These are phyloP conservation scores for Cyphellophora europaea DNA, from an alignment of 2,329 filamentous ascomycete species.

Conservation along the genomic window DNA sequence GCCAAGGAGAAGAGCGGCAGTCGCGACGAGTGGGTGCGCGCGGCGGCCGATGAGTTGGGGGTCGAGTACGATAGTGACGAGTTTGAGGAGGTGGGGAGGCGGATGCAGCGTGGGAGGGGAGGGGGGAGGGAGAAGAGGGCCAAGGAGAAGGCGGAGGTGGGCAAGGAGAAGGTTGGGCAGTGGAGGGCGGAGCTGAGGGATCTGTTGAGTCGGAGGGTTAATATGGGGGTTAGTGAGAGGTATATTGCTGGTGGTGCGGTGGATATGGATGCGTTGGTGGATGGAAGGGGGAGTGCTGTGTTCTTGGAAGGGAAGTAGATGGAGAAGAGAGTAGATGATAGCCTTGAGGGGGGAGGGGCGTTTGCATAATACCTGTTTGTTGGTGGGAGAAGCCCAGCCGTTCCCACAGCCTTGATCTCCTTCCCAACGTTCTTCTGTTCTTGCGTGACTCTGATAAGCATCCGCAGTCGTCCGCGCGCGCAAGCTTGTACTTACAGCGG, in stretches of 20 bases:
- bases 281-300: constrained; percentile 39
- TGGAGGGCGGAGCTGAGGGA: constrained; percentile 64
- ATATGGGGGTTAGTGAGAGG: constrained; percentile 76
- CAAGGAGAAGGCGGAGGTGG: constrained; percentile 52
- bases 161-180: constrained; percentile 63
- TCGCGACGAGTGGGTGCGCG: constrained; percentile 75
- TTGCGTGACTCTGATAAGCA: no score
- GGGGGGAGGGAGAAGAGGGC: constrained; percentile 64
- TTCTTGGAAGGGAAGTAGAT: neutral
- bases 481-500: no score
- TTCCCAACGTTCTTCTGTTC: no score
- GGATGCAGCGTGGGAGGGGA: constrained; percentile 58
- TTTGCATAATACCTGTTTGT: no score
- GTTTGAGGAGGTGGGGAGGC: constrained; percentile 54
- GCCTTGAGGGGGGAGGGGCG: no score
- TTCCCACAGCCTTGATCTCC: no score
- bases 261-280: constrained; percentile 66
- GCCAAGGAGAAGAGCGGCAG: constrained; percentile 81
- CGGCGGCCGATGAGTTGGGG: constrained; percentile 82
- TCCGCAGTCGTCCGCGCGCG: no score
- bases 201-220: constrained; percentile 64
- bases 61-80: constrained; percentile 91
- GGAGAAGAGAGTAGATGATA: no score
- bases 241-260: constrained; percentile 79
- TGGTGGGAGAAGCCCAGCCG: no score